Base-by-base conservation (phyloP, 495 filamentous ascomycete genomes). In the Tuber borchii region DNA sequence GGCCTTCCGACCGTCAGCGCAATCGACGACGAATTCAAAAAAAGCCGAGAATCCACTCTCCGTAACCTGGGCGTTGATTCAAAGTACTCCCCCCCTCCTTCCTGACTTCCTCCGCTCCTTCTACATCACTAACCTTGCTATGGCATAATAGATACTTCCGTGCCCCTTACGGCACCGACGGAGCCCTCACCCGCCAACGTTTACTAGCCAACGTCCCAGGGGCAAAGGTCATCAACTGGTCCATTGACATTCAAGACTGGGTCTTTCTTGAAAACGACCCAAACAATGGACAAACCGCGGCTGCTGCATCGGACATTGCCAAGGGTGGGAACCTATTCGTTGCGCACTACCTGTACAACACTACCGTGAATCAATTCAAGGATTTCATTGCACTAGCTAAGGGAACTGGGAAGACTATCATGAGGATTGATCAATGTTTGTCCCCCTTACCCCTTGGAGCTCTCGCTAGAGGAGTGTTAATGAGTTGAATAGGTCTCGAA, bases 241-340 rank as follows among this genome's bases (percentile, higher is more conserved):
- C 87, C 77, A 87, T 94, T n/a, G 91, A 94, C 77, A 89, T 78
- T n/a, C 90, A 93, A 83, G 92, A 94, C 82, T 93, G 91, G 90
- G 80, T 91, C 12, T 94, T 90, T 90, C 90, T 88, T 0, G 82
- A 87, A 76, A 87, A 85, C 0, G 70, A 81, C 37, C 88, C 90
- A 0, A 87, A 90, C 82, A 88, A 89, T 40, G 39, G 39, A 79
- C 92, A 94, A 84, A 84, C 93, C 0, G 89, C 89, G 19, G 90
- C 91, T 14, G 93, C 93, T 82, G 85, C 87, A 77, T 85, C 88
- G 1, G 89, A 91, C 81, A 85, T 94, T 0, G 84, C 82, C 4
- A 87, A 85, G 70, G 91, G 92, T 0, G 92, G 92, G 0, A 90
- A 92, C 79, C 85, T 94, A 74, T 89, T 91, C 0, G 92, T 93